A percentile compares a stretch with the other conserved stretches of the same genome.
Evolutionary conservation across 73 alveolate genomes (phyloP).

Genomic region (Uronychia binucleata): DNA sequence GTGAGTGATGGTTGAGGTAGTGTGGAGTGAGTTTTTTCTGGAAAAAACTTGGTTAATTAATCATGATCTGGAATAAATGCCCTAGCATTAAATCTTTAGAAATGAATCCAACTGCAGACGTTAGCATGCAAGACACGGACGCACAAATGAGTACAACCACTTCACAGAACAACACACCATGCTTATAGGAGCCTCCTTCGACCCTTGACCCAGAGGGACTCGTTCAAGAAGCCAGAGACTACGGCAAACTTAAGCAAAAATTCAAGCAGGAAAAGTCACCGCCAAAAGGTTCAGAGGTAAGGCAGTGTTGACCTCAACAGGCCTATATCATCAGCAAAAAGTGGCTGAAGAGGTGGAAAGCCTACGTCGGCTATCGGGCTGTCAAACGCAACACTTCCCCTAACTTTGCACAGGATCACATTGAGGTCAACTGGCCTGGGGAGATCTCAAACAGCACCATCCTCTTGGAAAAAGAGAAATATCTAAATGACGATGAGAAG

Average conservation of each 20-base stretch:
- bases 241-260: conserved; percentile 11
- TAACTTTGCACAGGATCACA: not conserved
- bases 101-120: too few species aligned
- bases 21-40: too few species aligned
- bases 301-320: not conserved
- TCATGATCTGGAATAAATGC: too few species aligned
- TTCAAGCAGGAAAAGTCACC: conserved; percentile 5
- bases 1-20: too few species aligned
- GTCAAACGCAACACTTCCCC: conserved; percentile 13
- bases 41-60: too few species aligned
- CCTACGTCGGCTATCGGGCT: conserved; percentile 14
- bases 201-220: conserved; percentile 15
- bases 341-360: conserved; percentile 33
- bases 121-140: too few species aligned
- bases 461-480: conserved; percentile 18
- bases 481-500: conserved; percentile 11
- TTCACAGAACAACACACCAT: not conserved
- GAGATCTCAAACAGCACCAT: conserved; percentile 22
- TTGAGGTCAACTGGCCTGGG: not conserved
- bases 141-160: too few species aligned
- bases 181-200: not conserved
- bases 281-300: conserved; percentile 7
- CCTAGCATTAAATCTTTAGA: too few species aligned
- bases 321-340: conserved; percentile 22
- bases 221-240: conserved; percentile 24